Base-by-base conservation (phyloP, 164 flowering plant species). In the Aristolochia contorta region DNA sequence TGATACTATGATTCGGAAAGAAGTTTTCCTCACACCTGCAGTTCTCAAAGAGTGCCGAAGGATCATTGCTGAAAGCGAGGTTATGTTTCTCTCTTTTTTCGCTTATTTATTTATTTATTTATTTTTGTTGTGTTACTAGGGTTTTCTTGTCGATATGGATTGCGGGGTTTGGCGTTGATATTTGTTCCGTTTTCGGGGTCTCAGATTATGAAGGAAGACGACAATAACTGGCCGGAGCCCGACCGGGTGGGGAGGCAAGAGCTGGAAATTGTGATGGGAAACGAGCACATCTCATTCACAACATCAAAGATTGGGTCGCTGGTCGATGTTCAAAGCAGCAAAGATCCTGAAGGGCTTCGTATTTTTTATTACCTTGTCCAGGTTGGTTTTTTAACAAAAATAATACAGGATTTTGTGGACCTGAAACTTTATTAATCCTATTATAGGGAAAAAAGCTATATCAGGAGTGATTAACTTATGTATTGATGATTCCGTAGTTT, bases 221-320 rank as follows among this genome's bases (percentile, higher is more conserved):
- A 92, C 67, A 76, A 65, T 71, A 83, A 82, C 65, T 92, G 98
- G 98, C 98, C 98, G 9, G 96, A 89, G 53, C 98, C 96, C 5
- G 96, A 92, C 64, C 79, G 87, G 1, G 84, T 89, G 57, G 98
- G 98, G 10, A 61, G 93, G 50, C 93, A 91, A 64, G 98, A 91
- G 77, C 95, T 91, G 47, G 98, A 91, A 79, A 92, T 92, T 71
- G 96, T 92, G 68, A 85, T 92, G 96, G 95, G 89, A 16, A 92
- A 89, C 58, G 96, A 89, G 75, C 98, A 92, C 58, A 92, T 92
- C 20, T 92, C 98, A 6, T 92, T 92, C 61, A 85, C 98, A 16
- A 89, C 98, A 27, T 87, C 98, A 1, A 92, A 92, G 80, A 92
- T 89, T 69, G 98, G 98, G 18, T 89, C 98, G 1, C 89, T 92